phyloP scores from a whole-genome alignment of 371 early-diverging fungal genomes.

The Mortierella sp. region DNA sequence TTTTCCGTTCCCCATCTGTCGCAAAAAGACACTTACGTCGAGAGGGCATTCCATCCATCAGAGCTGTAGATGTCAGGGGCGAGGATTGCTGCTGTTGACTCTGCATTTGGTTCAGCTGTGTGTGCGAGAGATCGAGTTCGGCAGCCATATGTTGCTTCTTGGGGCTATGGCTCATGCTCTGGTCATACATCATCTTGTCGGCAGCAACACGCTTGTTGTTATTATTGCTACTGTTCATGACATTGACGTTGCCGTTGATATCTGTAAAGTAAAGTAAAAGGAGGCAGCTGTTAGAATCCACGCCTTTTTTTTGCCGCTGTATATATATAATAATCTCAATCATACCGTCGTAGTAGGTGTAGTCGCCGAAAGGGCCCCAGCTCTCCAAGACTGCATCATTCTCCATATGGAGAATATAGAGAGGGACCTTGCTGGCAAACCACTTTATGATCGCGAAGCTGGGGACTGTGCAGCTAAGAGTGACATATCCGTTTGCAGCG shows the following conservation, averaged over 20 bases:
- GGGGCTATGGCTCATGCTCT: conserved; percentile 16
- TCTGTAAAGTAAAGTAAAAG: conserved; percentile 3
- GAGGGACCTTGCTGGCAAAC: conserved; percentile 52
- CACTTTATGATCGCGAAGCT: conserved; percentile 54
- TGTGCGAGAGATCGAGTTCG: conserved; percentile 26
- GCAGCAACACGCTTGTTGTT: conserved; percentile 23
- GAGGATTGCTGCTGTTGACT: conserved; percentile 13
- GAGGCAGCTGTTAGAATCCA: background rate
- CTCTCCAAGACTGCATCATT: conserved; percentile 52
- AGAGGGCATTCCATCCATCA: conserved; percentile 5
- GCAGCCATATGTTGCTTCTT: conserved; percentile 35
- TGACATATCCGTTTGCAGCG: conserved; percentile 54
- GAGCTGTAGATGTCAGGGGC: conserved; percentile 12
- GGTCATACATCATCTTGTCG: conserved; percentile 20
- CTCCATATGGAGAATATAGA: conserved; percentile 54
- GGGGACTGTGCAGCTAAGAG: conserved; percentile 53
- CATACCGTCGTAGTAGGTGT: conserved; percentile 46
- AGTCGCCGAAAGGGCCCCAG: conserved; percentile 56
- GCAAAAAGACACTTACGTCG: conserved; percentile 27
- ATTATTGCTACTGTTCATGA: background rate
- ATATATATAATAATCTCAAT: too few relatives aligned
- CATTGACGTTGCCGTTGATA: conserved; percentile 10
- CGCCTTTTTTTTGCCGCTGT: background rate
- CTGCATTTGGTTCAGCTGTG: conserved; percentile 11
- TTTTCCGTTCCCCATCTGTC: conserved; percentile 1